Evolutionary conservation across 495 filamentous ascomycete species (phyloP), one percentile per base, ranked within the genome.

Genomic region (Astrocystis sublimbata): DNA sequence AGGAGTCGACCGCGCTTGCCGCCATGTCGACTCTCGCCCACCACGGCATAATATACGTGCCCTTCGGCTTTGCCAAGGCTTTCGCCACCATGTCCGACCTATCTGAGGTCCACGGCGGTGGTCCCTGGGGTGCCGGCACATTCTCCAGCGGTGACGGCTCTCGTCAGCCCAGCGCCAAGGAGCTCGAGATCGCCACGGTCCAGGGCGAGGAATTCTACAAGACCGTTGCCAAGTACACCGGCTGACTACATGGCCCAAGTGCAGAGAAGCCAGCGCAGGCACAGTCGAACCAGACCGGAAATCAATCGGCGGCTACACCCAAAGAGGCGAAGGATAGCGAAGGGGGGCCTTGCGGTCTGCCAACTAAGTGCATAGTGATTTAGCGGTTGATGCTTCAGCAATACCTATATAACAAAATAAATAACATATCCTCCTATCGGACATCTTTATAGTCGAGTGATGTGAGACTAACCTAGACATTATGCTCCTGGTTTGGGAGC

Each of bases 1-100:
- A 98, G 79, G 94, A 98, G 80, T 88, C 86, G 50, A 98, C 94
- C 19, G 88, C 83, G 60, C 74, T 97, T 50, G 83, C 90, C 21
- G 79, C 88, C 73, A 87, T 98, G 85, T 91, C 87, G 78, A 98
- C 94, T 9, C 77, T 98, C 41, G 75, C 89, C 53, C 94, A 98
- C 76, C 94, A 98, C 82, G 94, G 94, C 66, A 88, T 98, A 74
- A 88, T 94, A 83, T 98, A 90, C 73, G 92, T 97, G 26, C 94
- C 94, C 41, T 82, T 98, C 64, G 94, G 94, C 43, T 98, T 96
- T 82, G 88, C 89, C 81, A 89, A 86, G 67, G 78, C 87, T 60
- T 96, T 96, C 74, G 76, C 67, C 30, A 71, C 82, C 49, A 74
- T 97, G 60, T 73, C 86, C 58, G 85, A 93, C 74, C 69, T 94